Evolutionary conservation across 495 filamentous ascomycete genomes (phyloP), one percentile per base, ranked within the genome.

Genomic region (Lindgomyces ingoldianus): DNA sequence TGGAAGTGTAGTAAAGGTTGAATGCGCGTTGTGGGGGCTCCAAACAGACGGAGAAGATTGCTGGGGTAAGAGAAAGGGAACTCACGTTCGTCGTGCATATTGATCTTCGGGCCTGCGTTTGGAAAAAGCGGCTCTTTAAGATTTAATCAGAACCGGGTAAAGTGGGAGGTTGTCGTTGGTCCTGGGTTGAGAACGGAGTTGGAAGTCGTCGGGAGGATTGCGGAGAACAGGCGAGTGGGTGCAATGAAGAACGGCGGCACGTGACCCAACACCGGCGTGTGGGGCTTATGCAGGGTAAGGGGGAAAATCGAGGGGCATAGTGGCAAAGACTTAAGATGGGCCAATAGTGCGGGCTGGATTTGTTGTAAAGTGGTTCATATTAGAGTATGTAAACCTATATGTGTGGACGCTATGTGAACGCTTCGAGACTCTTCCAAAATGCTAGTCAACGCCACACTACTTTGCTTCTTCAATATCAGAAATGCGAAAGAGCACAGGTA

Each of bases 61-160:
- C 26, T n/a, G 12, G 26, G 26, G 9, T 18, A 51, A 48, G 49
- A 16, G 49, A 54, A 47, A 46, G 59, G 33, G 39, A 29, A 65
- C 68, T 56, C 54, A 70, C 68, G 68, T 63, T 70, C 68, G 62
- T 70, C 68, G 59, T 70, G 68, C 68, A 70, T 70, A 64, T 33
- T 69, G 24, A 45, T 19, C 53, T n/a, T 39, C 48, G 18, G 21
- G 48, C 19, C 18, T 26, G 12, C 12, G 48, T 14, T 4, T 22
- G 48, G 48, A 36, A 26, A 36, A 53, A 44, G 62, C 62, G 62
- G 62, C 62, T 60, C 48, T 47, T 19, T 16, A 39, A 9, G 8
- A 30, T 30, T 16, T 12, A 25, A 52, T 29, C 18, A 22, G 39
- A 27, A 18, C 42, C 39, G 42, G 24, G 24, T 45, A 57, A 30